Evolutionary conservation across 176 grass and related monocot species (phyloP).

Genomic region (Melocanna baccifera): DNA sequence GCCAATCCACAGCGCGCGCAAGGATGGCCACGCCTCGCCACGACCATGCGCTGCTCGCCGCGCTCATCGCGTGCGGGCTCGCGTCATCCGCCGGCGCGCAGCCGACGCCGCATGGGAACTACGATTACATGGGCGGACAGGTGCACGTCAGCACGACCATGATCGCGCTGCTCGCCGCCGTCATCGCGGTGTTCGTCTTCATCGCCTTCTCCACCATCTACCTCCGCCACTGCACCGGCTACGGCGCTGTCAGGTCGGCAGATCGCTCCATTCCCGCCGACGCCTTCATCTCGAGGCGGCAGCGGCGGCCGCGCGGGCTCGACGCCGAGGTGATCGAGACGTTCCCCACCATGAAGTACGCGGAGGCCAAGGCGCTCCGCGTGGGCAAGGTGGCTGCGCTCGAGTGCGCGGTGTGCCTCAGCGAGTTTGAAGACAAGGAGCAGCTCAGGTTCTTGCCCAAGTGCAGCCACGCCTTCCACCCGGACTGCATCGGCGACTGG

Average conservation of each 20-base stretch:
- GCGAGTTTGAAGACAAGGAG: constrained; percentile 78
- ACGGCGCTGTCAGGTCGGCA: neutral
- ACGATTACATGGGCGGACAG: neutral
- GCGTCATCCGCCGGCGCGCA: constrained; percentile 15
- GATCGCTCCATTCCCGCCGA: neutral
- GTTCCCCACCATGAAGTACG: constrained; percentile 62
- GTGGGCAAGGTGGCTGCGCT: constrained; percentile 32
- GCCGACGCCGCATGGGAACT: neutral
- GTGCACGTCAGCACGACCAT: constrained; percentile 32
- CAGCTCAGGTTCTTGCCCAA: constrained; percentile 63
- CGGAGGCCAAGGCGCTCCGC: constrained; percentile 44
- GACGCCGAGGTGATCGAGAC: constrained; percentile 29
- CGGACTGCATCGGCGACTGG: constrained; percentile 75
- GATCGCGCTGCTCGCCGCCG: constrained; percentile 33
- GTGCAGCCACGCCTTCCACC: constrained; percentile 90
- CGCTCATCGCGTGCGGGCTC: constrained; percentile 12
- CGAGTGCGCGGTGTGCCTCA: constrained; percentile 76
- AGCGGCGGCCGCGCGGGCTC: constrained; percentile 32
- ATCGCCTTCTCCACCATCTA: constrained; percentile 40
- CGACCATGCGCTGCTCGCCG: neutral
- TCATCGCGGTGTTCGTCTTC: constrained; percentile 39
- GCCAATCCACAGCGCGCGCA: neutral
- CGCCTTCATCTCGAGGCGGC: neutral
- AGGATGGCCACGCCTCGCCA: constrained; percentile 5
- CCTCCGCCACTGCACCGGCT: constrained; percentile 42